These are phyloP conservation scores for Ilex asprella DNA, from an alignment of 257 asterid species.

Conservation along the genomic window DNA sequence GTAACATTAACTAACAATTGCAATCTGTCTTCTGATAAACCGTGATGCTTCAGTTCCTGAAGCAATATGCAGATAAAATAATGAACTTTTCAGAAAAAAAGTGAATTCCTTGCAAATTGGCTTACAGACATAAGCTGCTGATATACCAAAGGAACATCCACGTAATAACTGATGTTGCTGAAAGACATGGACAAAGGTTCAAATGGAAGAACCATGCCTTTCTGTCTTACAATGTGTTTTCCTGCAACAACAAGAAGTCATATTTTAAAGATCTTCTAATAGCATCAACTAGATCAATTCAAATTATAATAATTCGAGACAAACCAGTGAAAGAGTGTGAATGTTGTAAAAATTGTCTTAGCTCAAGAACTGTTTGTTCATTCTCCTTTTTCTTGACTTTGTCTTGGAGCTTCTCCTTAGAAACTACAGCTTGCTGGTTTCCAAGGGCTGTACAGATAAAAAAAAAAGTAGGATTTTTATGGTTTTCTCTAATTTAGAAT, in stretches of 20 bases:
- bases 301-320: not conserved
- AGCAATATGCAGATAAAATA: constrained; percentile 2
- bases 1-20: constrained; percentile 64
- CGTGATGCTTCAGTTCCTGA: constrained; percentile 80
- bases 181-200: constrained; percentile 81
- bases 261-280: no score
- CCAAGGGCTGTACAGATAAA: constrained; percentile 55
- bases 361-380: constrained; percentile 29
- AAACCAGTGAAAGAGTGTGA: constrained; percentile 54
- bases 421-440: constrained; percentile 46
- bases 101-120: no score
- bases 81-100: constrained; percentile 12
- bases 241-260: constrained; percentile 25
- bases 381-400: constrained; percentile 27
- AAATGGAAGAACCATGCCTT: constrained; percentile 92
- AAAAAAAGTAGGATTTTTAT: not conserved
- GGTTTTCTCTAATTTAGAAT: no score
- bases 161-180: constrained; percentile 66
- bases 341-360: constrained; percentile 54
- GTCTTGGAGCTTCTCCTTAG: constrained; percentile 29
- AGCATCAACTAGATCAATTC: no score
- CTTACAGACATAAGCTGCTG: no score
- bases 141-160: constrained; percentile 81
- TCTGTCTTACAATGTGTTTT: constrained; percentile 27
- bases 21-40: constrained; percentile 49